Conservation (phyloP, 2,329 filamentous ascomycete genomes). For the Fusarium devonianum region DNA sequence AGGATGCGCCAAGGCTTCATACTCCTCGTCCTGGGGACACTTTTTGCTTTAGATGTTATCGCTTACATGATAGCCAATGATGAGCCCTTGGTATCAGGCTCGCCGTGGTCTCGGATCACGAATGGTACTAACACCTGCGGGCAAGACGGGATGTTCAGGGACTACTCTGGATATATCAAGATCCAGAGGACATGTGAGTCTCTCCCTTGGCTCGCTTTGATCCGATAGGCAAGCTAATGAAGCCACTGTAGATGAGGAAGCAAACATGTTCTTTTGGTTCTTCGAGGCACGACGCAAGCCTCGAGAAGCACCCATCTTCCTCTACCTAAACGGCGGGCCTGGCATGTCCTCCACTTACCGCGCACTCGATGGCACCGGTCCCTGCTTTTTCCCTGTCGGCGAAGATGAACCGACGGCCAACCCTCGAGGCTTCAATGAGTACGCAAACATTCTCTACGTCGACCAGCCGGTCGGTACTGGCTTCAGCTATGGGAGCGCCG, state of each 20-base stretch:
- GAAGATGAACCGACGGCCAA: not conserved
- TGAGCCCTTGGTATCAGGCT: not conserved
- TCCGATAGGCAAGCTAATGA: not conserved
- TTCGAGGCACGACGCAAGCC: constrained; percentile 1
- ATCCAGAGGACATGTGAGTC: not conserved
- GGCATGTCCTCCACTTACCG: constrained; percentile 1
- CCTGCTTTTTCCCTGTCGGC: not conserved
- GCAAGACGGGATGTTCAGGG: not conserved
- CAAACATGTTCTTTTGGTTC: constrained; percentile 14
- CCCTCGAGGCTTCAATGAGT: constrained; percentile 4
- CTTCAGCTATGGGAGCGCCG: constrained; percentile 9
- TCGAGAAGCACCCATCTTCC: not conserved
- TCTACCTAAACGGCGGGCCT: constrained; percentile 13
- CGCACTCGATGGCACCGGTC: constrained; percentile 8
- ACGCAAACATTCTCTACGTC: constrained; percentile 15
- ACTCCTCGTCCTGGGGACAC: not conserved
- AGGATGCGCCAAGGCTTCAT: not conserved
- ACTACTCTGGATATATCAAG: not conserved
- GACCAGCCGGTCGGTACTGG: constrained; percentile 3
- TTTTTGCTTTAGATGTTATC: not conserved
- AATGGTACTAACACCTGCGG: not conserved
- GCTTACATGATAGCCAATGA: not conserved
- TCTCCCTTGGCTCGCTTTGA: too few species aligned
- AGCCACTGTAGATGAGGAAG: not conserved
- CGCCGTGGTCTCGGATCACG: not conserved